These are phyloP conservation scores for Melampsora allii-populina DNA, from an alignment of 1,284 basidiomycete species.

Conservation along the genomic window DNA sequence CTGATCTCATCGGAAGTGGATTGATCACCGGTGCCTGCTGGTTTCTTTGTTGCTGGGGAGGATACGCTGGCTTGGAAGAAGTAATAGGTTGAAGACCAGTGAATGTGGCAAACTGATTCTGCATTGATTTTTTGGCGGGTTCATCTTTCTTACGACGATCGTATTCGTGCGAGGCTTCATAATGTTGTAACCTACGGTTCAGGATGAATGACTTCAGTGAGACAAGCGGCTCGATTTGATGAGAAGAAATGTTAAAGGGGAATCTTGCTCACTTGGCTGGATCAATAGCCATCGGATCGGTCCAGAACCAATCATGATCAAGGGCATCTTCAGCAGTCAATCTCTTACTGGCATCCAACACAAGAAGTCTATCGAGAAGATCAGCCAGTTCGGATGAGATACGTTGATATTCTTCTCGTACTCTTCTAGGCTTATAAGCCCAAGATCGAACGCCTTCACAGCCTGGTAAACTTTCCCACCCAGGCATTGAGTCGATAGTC, in stretches of 20 bases:
- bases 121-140: slow-evolving; percentile 14
- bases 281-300: slow-evolving; percentile 75
- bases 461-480: slow-evolving; percentile 61
- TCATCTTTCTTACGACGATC: slow-evolving; percentile 63
- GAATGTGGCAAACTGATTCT: slow-evolving; percentile 32
- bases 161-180: slow-evolving; percentile 77
- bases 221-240: slow-evolving; percentile 40
- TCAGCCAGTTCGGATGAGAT: slow-evolving; percentile 50
- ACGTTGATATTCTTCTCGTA: slow-evolving; percentile 20
- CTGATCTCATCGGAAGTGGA: slow-evolving; percentile 47
- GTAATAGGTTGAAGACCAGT: slow-evolving; percentile 18
- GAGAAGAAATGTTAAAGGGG: slow-evolving; percentile 23
- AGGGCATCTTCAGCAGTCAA: slow-evolving; percentile 58
- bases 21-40: slow-evolving; percentile 66
- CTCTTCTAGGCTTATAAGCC: slow-evolving; percentile 10
- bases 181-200: slow-evolving; percentile 63
- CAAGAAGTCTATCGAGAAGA: slow-evolving; percentile 56
- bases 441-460: slow-evolving; percentile 43
- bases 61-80: not conserved
- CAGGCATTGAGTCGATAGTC: slow-evolving; percentile 69
- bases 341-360: slow-evolving; percentile 58
- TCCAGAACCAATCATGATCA: slow-evolving; percentile 64
- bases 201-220: slow-evolving; percentile 46
- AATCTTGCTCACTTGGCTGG: slow-evolving; percentile 64
- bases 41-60: not conserved